phyloP scores from a whole-genome alignment of 106 monocot genomes.

The Platanthera guangdongensis region DNA sequence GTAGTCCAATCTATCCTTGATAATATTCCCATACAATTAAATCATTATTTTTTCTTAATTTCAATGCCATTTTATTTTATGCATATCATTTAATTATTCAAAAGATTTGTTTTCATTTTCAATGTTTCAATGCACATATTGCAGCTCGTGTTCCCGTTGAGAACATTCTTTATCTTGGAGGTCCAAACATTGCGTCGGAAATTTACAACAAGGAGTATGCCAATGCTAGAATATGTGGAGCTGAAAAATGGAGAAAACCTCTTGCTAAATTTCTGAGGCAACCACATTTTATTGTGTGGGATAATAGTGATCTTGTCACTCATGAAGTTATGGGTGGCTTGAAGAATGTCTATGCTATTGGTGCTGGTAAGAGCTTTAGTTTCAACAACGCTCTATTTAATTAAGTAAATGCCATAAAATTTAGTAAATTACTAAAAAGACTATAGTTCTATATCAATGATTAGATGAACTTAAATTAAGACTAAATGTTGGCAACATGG shows the following conservation, averaged over 20 bases:
- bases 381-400: not conserved
- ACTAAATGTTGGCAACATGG: too few species aligned
- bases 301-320: constrained; percentile 85
- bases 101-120: not conserved
- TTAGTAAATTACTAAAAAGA: not conserved
- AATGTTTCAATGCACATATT: not conserved
- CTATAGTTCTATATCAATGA: too few species aligned
- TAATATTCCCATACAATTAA: not conserved
- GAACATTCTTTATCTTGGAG: constrained; percentile 92
- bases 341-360: constrained; percentile 96
- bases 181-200: constrained; percentile 93
- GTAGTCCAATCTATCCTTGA: not conserved
- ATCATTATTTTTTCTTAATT: not conserved
- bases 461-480: not conserved
- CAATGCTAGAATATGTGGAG: constrained; percentile 93
- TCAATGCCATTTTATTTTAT: not conserved
- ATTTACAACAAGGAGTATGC: constrained; percentile 96
- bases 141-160: constrained; percentile 77
- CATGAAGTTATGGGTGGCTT: constrained; percentile 98
- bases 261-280: constrained; percentile 84
- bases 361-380: constrained; percentile 53
- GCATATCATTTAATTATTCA: not conserved
- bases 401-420: not conserved
- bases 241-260: constrained; percentile 86
- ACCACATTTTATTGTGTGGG: constrained; percentile 95